These are phyloP conservation scores for Letharia columbiana DNA, from an alignment of 495 filamentous ascomycete genomes.

Conservation along the genomic window DNA sequence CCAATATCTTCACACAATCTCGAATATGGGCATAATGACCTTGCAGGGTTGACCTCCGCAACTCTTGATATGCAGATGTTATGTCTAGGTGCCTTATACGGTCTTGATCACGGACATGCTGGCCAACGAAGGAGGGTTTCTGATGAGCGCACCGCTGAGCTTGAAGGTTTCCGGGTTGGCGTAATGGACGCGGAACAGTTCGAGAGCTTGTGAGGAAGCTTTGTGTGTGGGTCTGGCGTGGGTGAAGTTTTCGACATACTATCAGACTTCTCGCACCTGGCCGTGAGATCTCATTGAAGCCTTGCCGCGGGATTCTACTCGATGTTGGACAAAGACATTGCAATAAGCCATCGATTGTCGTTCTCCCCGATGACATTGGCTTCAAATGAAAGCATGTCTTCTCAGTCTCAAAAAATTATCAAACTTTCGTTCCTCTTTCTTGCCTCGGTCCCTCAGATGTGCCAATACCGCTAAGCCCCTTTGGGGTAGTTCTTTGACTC, in stretches of 20 bases:
- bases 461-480: too few species aligned
- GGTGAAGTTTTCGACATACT: neutral
- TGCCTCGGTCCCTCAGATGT: too few species aligned
- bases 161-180: neutral
- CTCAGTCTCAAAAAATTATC: neutral
- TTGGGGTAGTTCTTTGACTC: too few species aligned
- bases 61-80: conserved; percentile 15
- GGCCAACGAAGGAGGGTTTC: neutral
- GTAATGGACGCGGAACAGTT: neutral
- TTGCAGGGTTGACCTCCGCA: conserved; percentile 12
- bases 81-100: conserved; percentile 7
- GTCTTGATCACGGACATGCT: neutral
- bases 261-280: neutral
- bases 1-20: conserved; percentile 31
- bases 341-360: conserved; percentile 56
- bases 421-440: too few species aligned
- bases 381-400: neutral
- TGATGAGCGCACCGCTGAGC: neutral
- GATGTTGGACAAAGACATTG: conserved; percentile 58
- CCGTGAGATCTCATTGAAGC: neutral
- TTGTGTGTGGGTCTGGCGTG: neutral
- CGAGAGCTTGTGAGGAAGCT: neutral
- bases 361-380: conserved; percentile 40
- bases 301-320: conserved; percentile 23
- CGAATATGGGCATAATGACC: conserved; percentile 19